These are phyloP conservation scores for Lyophyllum atratum DNA, from an alignment of 768 basidiomycete species.

Conservation along the genomic window DNA sequence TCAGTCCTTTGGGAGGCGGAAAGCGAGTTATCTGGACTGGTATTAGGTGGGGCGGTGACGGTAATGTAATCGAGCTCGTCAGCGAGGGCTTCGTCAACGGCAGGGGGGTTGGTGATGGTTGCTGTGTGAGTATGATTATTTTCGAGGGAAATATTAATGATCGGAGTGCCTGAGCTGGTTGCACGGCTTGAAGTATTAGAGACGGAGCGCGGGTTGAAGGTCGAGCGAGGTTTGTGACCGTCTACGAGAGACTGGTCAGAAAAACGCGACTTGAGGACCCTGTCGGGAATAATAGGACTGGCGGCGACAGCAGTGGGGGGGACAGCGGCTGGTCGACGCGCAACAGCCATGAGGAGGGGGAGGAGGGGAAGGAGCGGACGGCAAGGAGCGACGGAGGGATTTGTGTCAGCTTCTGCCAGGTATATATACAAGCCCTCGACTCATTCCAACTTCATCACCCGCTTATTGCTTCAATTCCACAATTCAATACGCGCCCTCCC, in stretches of 20 bases:
- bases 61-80: slow-evolving; percentile 80
- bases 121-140: slow-evolving; percentile 28
- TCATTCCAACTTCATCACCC: neutral
- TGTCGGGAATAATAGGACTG: slow-evolving; percentile 40
- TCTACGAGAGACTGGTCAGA: slow-evolving; percentile 50
- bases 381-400: neutral
- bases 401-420: no score
- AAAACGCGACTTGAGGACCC: slow-evolving; percentile 46
- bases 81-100: slow-evolving; percentile 50
- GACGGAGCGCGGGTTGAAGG: slow-evolving; percentile 9
- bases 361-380: slow-evolving; percentile 6
- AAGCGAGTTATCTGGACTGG: slow-evolving; percentile 34
- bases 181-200: slow-evolving; percentile 25
- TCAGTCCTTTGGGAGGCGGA: slow-evolving; percentile 50
- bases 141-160: slow-evolving; percentile 53
- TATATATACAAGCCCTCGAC: neutral
- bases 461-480: neutral
- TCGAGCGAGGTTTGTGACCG: slow-evolving; percentile 30
- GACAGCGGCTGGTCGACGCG: slow-evolving; percentile 22
- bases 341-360: slow-evolving; percentile 8
- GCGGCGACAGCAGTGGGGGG: slow-evolving; percentile 39
- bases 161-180: slow-evolving; percentile 42
- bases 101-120: slow-evolving; percentile 25
- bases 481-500: neutral
- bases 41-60: slow-evolving; percentile 31